These are phyloP conservation scores for Leishmania mexicana DNA, from an alignment of 208 protist species.

Conservation along the genomic window DNA sequence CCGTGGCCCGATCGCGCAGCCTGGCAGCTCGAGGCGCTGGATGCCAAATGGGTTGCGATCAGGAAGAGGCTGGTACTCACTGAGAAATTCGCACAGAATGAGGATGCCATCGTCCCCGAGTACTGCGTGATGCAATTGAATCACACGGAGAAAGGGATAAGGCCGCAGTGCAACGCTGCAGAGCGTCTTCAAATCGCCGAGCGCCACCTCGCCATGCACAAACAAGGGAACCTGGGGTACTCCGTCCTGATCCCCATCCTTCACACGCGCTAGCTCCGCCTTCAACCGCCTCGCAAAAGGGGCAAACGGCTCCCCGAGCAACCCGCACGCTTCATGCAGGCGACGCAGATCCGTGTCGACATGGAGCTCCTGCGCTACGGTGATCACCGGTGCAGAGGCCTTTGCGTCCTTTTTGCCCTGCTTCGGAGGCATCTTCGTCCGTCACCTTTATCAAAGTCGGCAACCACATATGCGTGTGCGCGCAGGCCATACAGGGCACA, in stretches of 20 bases:
- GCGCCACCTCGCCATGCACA: conserved; percentile 52
- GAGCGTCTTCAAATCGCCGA: conserved; percentile 48
- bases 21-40: conserved; percentile 77
- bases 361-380: conserved; percentile 67
- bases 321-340: conserved; percentile 55
- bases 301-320: conserved; percentile 51
- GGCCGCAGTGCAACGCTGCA: conserved; percentile 58
- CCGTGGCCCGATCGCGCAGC: conserved; percentile 62
- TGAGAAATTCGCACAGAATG: conserved; percentile 74
- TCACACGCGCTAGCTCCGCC: conserved; percentile 68
- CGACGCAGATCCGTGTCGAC: conserved; percentile 77
- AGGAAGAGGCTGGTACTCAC: conserved; percentile 62
- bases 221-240: conserved; percentile 81
- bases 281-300: conserved; percentile 79
- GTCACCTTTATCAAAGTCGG: neutral
- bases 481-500: neutral
- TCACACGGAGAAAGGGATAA: conserved; percentile 78
- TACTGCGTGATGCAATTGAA: conserved; percentile 72
- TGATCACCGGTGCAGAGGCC: conserved; percentile 37
- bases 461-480: neutral
- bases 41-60: conserved; percentile 86
- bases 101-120: conserved; percentile 87
- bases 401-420: conserved; percentile 40
- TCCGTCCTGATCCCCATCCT: conserved; percentile 77
- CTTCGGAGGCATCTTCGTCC: conserved; percentile 25